These are phyloP conservation scores for Kodamaea plutei DNA, from an alignment of 1,139 yeast species.

Conservation along the genomic window DNA sequence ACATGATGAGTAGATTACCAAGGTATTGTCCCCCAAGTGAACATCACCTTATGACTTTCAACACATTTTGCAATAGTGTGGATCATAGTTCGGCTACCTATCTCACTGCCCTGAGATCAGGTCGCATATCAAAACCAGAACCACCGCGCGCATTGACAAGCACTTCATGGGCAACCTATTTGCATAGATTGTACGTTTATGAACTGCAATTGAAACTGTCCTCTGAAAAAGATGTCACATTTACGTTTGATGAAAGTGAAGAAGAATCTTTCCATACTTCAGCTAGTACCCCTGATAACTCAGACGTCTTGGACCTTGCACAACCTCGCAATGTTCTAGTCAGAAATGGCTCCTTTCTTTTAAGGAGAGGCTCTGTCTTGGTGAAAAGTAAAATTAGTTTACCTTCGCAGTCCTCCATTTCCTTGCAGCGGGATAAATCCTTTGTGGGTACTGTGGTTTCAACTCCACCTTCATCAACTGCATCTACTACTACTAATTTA, in stretches of 20 bases:
- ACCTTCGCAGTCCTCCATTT: not conserved
- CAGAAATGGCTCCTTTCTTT: not conserved
- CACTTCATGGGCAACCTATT: conserved; percentile 22
- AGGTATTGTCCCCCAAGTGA: conserved; percentile 16
- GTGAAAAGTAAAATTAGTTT: conserved; percentile 1
- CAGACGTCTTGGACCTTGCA: no score
- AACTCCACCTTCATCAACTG: no score
- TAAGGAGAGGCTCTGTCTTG: conserved; percentile 2
- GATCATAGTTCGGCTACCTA: no score
- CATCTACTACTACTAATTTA: not conserved
- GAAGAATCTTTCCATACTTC: conserved; percentile 2
- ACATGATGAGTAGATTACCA: no score
- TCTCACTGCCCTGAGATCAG: no score
- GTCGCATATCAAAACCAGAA: conserved; percentile 18
- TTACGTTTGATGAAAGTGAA: conserved; percentile 1
- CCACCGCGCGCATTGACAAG: conserved; percentile 22
- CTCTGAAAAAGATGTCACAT: not conserved
- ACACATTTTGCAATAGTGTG: no score
- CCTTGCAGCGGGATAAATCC: not conserved
- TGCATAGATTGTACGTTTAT: conserved; percentile 19
- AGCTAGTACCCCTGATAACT: not conserved
- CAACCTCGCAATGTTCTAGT: not conserved
- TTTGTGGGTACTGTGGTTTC: not conserved
- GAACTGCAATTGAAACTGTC: conserved; percentile 6
- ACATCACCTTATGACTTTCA: conserved; percentile 9